Conservation (phyloP, 441 rosid genomes). For the Sinapis alba region DNA sequence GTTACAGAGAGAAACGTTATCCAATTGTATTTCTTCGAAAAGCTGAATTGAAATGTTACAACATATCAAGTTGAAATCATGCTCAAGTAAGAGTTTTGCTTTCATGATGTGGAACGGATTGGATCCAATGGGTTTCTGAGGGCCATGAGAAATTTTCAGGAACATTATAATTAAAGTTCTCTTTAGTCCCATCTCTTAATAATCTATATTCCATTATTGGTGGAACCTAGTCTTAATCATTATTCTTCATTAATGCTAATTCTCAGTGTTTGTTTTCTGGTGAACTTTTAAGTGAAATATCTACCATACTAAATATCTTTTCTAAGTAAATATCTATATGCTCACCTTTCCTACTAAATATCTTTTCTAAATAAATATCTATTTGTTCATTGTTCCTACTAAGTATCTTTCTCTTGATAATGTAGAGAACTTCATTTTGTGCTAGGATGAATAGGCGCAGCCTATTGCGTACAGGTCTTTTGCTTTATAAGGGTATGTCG, state of each 20-base stretch:
- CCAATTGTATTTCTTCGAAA: neutral
- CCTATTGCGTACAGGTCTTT: slow-evolving; percentile 30
- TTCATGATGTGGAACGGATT: neutral
- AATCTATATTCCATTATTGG: slow-evolving; percentile 6
- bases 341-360: slow-evolving; percentile 3
- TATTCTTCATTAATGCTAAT: slow-evolving; percentile 13
- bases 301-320: neutral
- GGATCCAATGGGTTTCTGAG: neutral
- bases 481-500: slow-evolving; percentile 32
- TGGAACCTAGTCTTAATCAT: slow-evolving; percentile 25
- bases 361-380: slow-evolving; percentile 15
- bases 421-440: slow-evolving; percentile 22
- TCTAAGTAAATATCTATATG: slow-evolving; percentile 11
- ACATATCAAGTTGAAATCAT: neutral
- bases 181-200: neutral
- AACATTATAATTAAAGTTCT: slow-evolving; percentile 6
- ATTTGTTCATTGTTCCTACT: neutral
- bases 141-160: slow-evolving; percentile 1
- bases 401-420: slow-evolving; percentile 10
- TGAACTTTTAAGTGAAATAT: slow-evolving; percentile 25
- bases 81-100: neutral
- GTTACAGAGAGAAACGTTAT: neutral
- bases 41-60: neutral
- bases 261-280: slow-evolving; percentile 16
- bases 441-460: slow-evolving; percentile 36